These are phyloP conservation scores for Clitocybe nebularis DNA, from an alignment of 1,284 basidiomycete genomes.

Conservation along the genomic window DNA sequence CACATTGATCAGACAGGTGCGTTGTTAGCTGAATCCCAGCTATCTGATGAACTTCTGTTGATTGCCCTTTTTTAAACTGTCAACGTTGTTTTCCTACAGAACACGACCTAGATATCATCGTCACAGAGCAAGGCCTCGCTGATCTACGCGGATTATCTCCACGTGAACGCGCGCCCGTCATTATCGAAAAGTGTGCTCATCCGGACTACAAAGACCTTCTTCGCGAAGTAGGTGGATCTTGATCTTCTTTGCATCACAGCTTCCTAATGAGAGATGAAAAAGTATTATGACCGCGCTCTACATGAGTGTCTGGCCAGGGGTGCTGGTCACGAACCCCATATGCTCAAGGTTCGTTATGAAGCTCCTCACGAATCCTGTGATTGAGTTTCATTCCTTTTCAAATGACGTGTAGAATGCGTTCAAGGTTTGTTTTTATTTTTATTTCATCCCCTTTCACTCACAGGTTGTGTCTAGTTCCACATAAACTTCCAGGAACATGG, in stretches of 20 bases:
- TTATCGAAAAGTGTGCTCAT: constrained; percentile 49
- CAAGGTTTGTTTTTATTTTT: constrained; percentile 21
- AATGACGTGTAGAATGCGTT: constrained; percentile 33
- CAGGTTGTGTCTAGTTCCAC: constrained; percentile 29
- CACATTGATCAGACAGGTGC: constrained; percentile 48
- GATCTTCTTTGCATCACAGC: not conserved
- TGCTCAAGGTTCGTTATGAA: constrained; percentile 35
- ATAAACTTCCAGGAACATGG: constrained; percentile 35
- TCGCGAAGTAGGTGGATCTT: constrained; percentile 33
- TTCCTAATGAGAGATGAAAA: constrained; percentile 2
- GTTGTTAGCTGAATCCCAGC: constrained; percentile 7
- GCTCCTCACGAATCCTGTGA: not conserved
- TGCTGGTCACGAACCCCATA: constrained; percentile 48
- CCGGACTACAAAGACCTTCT: constrained; percentile 44
- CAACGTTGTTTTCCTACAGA: constrained; percentile 20
- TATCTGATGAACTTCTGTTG: not conserved
- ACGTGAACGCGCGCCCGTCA: constrained; percentile 44
- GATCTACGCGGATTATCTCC: constrained; percentile 47
- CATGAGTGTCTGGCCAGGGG: constrained; percentile 43
- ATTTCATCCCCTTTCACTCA: not conserved
- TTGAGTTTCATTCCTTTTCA: constrained; percentile 4
- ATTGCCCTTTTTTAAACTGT: not conserved
- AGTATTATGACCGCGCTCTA: constrained; percentile 45
- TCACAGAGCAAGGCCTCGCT: constrained; percentile 47
- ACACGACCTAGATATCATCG: constrained; percentile 43